Conservation (phyloP, 371 early-diverging fungal genomes). For the Saksenaea oblongispora region DNA sequence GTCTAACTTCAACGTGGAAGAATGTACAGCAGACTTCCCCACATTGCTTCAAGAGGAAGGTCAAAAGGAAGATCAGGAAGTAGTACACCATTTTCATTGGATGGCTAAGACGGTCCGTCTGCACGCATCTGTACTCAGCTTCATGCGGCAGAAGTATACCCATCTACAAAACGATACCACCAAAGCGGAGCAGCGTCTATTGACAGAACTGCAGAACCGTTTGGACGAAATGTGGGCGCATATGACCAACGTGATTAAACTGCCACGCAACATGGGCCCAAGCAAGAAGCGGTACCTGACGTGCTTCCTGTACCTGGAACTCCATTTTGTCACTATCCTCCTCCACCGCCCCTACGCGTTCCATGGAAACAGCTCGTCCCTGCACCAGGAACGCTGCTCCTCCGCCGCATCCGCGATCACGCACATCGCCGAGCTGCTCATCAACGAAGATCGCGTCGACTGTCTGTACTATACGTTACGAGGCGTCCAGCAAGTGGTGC, state of each 20-base stretch:
- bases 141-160: conserved; percentile 28
- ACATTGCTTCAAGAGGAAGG: conserved; percentile 14
- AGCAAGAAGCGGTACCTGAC: conserved; percentile 3
- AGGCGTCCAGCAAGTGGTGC: conserved; percentile 42
- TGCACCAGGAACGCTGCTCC: conserved; percentile 22
- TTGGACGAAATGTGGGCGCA: conserved; percentile 15
- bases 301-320: conserved; percentile 14
- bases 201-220: conserved; percentile 13
- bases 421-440: conserved; percentile 19
- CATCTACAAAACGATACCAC: background rate
- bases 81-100: conserved; percentile 32
- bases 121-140: conserved; percentile 33
- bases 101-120: conserved; percentile 33
- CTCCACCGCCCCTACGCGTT: conserved; percentile 20
- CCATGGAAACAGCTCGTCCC: conserved; percentile 2
- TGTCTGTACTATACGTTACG: conserved; percentile 43
- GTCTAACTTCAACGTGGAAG: conserved; percentile 12
- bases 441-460: conserved; percentile 28
- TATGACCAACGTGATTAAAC: conserved; percentile 12
- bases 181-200: background rate
- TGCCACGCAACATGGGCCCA: background rate
- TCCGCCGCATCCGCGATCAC: conserved; percentile 32
- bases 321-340: conserved; percentile 20
- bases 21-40: conserved; percentile 23
- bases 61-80: conserved; percentile 14